Conservation (phyloP, 768 basidiomycete species). For the Psilocybe cyanescens region DNA sequence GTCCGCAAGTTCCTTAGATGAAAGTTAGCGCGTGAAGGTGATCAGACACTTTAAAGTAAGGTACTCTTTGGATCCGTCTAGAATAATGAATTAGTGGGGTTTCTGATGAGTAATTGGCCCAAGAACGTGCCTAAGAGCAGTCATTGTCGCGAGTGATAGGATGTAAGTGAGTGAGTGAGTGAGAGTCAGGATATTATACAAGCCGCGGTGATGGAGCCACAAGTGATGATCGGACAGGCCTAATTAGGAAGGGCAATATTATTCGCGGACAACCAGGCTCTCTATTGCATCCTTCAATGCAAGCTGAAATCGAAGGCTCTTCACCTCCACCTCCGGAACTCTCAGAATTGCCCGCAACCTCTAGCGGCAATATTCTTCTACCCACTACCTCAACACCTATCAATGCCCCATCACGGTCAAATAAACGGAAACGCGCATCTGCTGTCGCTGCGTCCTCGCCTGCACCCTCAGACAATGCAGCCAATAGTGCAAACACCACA, state of each 20-base stretch:
- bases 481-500: constrained; percentile 33
- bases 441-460: constrained; percentile 50
- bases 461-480: constrained; percentile 56
- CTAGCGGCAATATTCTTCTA: constrained; percentile 7
- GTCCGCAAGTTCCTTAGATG: constrained; percentile 65
- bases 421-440: constrained; percentile 62
- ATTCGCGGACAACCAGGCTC: background rate
- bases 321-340: constrained; percentile 30
- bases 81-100: constrained; percentile 24
- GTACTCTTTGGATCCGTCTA: constrained; percentile 80
- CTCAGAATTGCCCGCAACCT: constrained; percentile 15
- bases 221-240: constrained; percentile 5
- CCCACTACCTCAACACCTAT: constrained; percentile 15
- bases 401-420: constrained; percentile 32
- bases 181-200: constrained; percentile 1
- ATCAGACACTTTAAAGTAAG: constrained; percentile 5
- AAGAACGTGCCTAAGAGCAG: constrained; percentile 44
- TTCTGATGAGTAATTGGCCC: background rate
- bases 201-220: background rate
- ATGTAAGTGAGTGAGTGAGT: constrained; percentile 8
- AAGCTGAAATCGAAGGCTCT: constrained; percentile 34
- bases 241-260: background rate
- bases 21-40: constrained; percentile 11
- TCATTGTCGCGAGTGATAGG: constrained; percentile 31
- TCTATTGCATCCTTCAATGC: constrained; percentile 25